A percentile compares a stretch with the other conserved stretches of the same genome.
These are phyloP conservation scores for Lathyrus oleraceus DNA, from an alignment of 306 rosid genomes.

Conservation along the genomic window DNA sequence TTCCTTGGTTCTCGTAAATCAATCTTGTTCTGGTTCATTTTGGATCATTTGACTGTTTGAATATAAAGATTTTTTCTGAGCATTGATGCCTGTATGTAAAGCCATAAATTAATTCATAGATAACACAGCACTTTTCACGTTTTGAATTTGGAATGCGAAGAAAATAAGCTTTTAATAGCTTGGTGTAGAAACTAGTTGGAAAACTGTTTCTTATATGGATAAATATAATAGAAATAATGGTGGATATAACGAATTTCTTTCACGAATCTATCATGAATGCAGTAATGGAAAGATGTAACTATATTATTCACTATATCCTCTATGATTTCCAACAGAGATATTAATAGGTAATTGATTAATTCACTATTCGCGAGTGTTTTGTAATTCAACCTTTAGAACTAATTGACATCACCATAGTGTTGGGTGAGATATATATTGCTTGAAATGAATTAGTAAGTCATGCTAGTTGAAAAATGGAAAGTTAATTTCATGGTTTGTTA, in stretches of 20 bases:
- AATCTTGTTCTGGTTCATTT: slow-evolving; percentile 1
- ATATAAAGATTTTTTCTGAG: not conserved
- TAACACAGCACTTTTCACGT: not conserved
- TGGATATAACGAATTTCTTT: not conserved
- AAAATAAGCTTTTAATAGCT: not conserved
- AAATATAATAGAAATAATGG: not conserved
- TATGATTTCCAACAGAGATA: not conserved
- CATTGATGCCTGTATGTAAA: not conserved
- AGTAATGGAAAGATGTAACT: not conserved
- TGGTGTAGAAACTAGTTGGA: slow-evolving; percentile 2
- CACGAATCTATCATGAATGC: not conserved
- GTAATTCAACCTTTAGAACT: not conserved
- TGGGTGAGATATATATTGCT: not conserved
- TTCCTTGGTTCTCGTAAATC: not conserved
- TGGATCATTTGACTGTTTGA: not conserved
- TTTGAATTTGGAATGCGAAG: not conserved
- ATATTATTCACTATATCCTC: not conserved
- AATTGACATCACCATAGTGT: not conserved
- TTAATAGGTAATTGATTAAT: not conserved
- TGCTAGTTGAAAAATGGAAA: slow-evolving; percentile 17
- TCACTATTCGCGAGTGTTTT: not conserved
- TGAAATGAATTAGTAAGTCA: not conserved
- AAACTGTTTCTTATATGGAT: not conserved
- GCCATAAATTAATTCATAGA: not conserved
- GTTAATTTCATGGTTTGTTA: slow-evolving; percentile 12